Evolutionary conservation across 1,139 yeast genomes (phyloP).

Genomic region (Arxiozyma slooffiae): DNA sequence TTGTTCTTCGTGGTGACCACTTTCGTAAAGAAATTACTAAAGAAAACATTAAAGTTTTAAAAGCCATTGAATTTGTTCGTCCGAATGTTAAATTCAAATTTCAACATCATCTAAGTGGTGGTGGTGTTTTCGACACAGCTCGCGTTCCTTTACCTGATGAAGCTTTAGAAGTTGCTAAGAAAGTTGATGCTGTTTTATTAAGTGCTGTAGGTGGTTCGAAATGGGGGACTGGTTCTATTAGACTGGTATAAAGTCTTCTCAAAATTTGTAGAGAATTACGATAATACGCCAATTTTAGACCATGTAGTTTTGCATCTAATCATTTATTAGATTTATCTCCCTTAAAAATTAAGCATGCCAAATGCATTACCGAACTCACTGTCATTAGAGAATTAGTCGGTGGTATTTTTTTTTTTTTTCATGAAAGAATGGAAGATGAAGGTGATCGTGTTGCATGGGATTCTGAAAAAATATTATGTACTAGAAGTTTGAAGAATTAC

Average conservation of each 20-base stretch:
- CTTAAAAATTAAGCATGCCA: conserved; percentile 69
- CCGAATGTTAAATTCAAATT: conserved; percentile 59
- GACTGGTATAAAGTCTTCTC: conserved; percentile 95
- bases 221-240: conserved; percentile 83
- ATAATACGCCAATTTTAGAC: conserved; percentile 90
- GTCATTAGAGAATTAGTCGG: conserved; percentile 96
- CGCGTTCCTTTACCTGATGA: conserved; percentile 89
- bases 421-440: conserved; percentile 86
- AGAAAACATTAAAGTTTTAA: conserved; percentile 85
- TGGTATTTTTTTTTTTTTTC: conserved; percentile 94
- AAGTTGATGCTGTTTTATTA: conserved; percentile 82
- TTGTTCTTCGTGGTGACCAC: conserved; percentile 91
- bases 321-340: conserved; percentile 79
- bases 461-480: conserved; percentile 82
- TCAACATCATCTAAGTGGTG: conserved; percentile 82
- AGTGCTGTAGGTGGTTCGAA: conserved; percentile 99
- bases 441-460: conserved; percentile 85
- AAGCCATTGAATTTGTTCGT: conserved; percentile 59
- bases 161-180: conserved; percentile 73
- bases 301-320: conserved; percentile 90
- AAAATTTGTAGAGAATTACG: conserved; percentile 89
- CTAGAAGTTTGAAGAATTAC: conserved; percentile 90
- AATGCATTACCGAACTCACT: conserved; percentile 81
- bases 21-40: conserved; percentile 84
- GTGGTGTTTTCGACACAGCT: conserved; percentile 96